phyloP scores from a whole-genome alignment of 2,329 filamentous ascomycete genomes.

The Sporothrix euskadiensis region DNA sequence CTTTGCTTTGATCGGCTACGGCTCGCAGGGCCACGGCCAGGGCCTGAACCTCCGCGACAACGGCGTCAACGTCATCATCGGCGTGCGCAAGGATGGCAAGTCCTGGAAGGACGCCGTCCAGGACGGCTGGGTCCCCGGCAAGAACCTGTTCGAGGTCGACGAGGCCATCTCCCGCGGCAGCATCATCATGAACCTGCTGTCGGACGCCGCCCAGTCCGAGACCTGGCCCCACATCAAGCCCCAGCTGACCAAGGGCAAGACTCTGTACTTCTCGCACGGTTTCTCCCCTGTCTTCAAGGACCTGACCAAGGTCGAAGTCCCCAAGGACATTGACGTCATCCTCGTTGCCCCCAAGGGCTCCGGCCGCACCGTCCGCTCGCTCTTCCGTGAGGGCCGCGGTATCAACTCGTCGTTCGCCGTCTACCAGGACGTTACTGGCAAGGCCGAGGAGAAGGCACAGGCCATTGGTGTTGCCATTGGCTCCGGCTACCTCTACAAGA shows the following conservation, averaged over 20 bases:
- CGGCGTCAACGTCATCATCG: constrained; percentile 97
- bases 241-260: constrained; percentile 98
- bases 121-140: constrained; percentile 97
- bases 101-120: constrained; percentile 97
- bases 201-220: constrained; percentile 96
- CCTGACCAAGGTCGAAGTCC: constrained; percentile 97
- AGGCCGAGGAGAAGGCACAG: constrained; percentile 96
- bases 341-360: constrained; percentile 99
- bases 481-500: constrained; percentile 99
- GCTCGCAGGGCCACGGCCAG: constrained; percentile 96
- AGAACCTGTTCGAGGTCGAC: constrained; percentile 98
- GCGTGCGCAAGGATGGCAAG: constrained; percentile 96
- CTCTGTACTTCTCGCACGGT: constrained; percentile 99
- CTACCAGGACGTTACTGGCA: constrained; percentile 96
- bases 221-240: constrained; percentile 99
- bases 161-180: constrained; percentile 92
- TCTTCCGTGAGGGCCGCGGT: constrained; percentile 98
- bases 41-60: constrained; percentile 99
- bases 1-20: constrained; percentile 97
- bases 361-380: constrained; percentile 94
- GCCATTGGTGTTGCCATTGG: constrained; percentile 96
- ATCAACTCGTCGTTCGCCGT: constrained; percentile 99
- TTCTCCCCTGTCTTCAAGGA: constrained; percentile 99
- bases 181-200: constrained; percentile 99
- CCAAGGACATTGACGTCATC: constrained; percentile 96